Evolutionary conservation across 805 yeast species (phyloP).

Genomic region (Metschnikowia drakensbergensis): DNA sequence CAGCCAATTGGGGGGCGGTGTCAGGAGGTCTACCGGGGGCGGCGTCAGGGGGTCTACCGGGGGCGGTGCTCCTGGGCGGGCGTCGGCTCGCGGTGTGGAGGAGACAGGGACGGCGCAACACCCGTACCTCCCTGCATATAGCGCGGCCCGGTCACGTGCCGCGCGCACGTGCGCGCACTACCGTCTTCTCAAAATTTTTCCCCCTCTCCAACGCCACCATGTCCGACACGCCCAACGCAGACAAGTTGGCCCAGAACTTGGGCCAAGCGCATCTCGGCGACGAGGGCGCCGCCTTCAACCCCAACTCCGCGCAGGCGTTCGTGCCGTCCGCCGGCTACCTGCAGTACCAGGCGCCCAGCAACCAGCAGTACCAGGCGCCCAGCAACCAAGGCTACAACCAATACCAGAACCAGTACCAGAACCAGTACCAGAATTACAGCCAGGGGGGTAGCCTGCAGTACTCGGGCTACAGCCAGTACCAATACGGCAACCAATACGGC

Average conservation of each 20-base stretch:
- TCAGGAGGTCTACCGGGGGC: neutral
- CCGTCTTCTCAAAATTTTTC: conserved; percentile 4
- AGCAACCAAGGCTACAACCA: conserved; percentile 12
- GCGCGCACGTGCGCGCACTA: neutral
- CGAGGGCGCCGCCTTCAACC: conserved; percentile 37
- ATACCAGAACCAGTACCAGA: conserved; percentile 11
- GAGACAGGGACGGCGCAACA: too few species aligned
- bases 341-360: conserved; percentile 15
- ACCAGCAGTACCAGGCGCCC: conserved; percentile 4
- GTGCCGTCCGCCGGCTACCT: conserved; percentile 40
- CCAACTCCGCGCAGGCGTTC: conserved; percentile 47
- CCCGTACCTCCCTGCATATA: neutral
- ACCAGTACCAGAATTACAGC: conserved; percentile 12
- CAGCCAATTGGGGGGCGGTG: neutral
- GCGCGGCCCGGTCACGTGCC: neutral
- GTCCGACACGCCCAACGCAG: conserved; percentile 28
- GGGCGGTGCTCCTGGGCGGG: too few species aligned
- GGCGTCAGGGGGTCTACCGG: neutral
- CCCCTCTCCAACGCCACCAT: conserved; percentile 1
- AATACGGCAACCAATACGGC: conserved; percentile 17
- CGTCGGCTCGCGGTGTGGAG: too few species aligned
- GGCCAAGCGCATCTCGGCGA: conserved; percentile 39
- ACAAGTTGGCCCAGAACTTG: conserved; percentile 43
- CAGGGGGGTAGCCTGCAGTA: conserved; percentile 21
- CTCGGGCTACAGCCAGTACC: conserved; percentile 17